Base-by-base conservation (phyloP, 2,329 filamentous ascomycete genomes). In the Ophiocordyceps camponoti-rufipedis region DNA sequence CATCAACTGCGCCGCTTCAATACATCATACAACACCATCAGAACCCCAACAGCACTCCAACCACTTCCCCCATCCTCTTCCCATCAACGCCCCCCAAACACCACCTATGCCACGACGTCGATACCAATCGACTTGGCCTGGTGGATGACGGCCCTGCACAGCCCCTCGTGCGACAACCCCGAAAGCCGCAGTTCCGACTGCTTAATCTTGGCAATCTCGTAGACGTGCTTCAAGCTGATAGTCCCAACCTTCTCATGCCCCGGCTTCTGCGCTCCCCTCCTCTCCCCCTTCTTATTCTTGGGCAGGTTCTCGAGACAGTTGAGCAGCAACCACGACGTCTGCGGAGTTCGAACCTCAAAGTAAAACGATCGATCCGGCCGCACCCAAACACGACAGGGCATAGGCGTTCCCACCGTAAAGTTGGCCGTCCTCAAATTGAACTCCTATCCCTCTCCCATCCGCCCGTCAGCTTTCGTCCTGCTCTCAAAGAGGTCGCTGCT, bases 201-300 rank as follows among this genome's bases (percentile, higher is more conserved):
- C 74, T 98, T 98, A 58, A 98, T 93, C 71, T 85, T 88, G 52
- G 91, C 91, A 63, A 98, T 96, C 68, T 96, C 89, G 66, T 87
- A 96, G 19, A 98, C 70, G 66, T 98, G 91, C 71, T 98, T 98
- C 57, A 98, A 67, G 56, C 82, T 91, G 46, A 98, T 74, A 4
- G 76, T 82, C 47, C 89, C 91, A n/a, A 41, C 76, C 8, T 69
- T 77, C 53, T 94, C 85, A 49, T 80, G 71, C 1, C 80, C 83
- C 0, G 85, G 82, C 46, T 78, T 82, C 56, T 70, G 71, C 1
- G 87, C 84, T 12, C 87, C 91, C 56, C 86, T 75, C 53, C 86
- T 70, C 56, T 84, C 82, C 56, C 81, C 81, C 62, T 89, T 85
- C 57, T 80, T 87, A 46, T 72, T 71, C 42, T 72, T 60, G 7